Percentiles rank a stretch among this genome's conserved stretches.
Evolutionary conservation across 306 rosid genomes (phyloP).

Genomic region (Acacia crassicarpa): DNA sequence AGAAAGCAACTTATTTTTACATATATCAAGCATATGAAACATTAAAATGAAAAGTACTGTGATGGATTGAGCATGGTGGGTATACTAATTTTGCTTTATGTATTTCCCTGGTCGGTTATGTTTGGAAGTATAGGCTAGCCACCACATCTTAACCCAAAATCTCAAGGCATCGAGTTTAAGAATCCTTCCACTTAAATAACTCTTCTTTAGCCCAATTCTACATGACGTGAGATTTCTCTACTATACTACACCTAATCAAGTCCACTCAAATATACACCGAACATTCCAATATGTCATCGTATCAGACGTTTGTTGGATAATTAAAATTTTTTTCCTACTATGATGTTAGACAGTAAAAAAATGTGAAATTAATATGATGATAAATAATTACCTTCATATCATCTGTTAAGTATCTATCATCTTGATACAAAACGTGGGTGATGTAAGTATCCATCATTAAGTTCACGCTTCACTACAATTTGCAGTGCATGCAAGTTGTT

Average conservation of each 20-base stretch:
- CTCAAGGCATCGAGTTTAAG: background rate
- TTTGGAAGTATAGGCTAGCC: background rate
- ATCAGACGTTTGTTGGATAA: background rate
- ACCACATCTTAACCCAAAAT: background rate
- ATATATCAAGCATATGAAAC: background rate
- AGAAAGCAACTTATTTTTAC: background rate
- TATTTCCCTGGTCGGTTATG: background rate
- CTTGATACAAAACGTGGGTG: constrained; percentile 18
- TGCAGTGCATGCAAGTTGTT: constrained; percentile 12
- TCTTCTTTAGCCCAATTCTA: background rate
- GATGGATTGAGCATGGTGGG: constrained; percentile 8
- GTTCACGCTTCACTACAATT: constrained; percentile 1
- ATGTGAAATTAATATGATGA: background rate
- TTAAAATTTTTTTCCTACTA: background rate
- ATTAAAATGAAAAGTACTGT: background rate
- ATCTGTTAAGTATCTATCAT: background rate
- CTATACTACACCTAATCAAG: background rate
- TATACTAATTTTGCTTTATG: background rate
- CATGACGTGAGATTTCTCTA: background rate
- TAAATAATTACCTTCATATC: background rate
- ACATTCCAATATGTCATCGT: too few relatives aligned
- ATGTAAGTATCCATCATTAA: background rate
- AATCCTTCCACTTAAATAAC: background rate
- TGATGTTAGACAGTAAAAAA: background rate
- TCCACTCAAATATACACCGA: too few relatives aligned